A percentile compares a stretch with the other conserved stretches of the same genome.
phyloP scores from a whole-genome alignment of 2,329 filamentous ascomycete genomes.

The Phoma sp. region DNA sequence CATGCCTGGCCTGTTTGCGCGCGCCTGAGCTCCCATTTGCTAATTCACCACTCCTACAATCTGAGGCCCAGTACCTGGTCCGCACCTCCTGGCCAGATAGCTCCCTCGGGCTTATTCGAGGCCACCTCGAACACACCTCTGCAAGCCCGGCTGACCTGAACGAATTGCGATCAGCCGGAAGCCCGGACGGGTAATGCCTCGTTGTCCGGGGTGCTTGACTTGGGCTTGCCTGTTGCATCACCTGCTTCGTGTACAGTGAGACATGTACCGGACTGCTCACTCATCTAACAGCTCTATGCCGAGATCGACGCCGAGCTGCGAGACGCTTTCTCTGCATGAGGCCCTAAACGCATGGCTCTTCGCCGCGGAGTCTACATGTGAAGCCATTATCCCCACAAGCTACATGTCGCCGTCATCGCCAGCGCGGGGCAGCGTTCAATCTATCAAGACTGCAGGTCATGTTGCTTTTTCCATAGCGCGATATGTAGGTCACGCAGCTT shows the following conservation, averaged over 20 bases:
- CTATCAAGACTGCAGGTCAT: conserved; percentile 18
- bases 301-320: neutral
- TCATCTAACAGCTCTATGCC: too few species aligned
- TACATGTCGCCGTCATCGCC: neutral
- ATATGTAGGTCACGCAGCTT: conserved; percentile 23
- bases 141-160: conserved; percentile 38
- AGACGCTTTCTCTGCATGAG: too few species aligned
- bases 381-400: neutral
- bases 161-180: conserved; percentile 27
- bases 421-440: neutral
- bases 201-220: conserved; percentile 18
- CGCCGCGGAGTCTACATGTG: too few species aligned
- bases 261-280: conserved; percentile 12
- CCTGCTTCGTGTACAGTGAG: conserved; percentile 3
- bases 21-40: conserved; percentile 43
- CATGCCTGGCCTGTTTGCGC: conserved; percentile 31
- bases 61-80: conserved; percentile 32
- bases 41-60: conserved; percentile 23
- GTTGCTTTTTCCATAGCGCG: conserved; percentile 22
- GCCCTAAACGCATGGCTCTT: too few species aligned
- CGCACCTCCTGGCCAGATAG: conserved; percentile 22
- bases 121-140: conserved; percentile 22
- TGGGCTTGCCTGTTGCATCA: conserved; percentile 5
- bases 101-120: conserved; percentile 13
- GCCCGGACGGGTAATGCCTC: conserved; percentile 19